These are phyloP conservation scores for Aureobasidium pullulans DNA, from an alignment of 2,329 filamentous ascomycete species.

Conservation along the genomic window DNA sequence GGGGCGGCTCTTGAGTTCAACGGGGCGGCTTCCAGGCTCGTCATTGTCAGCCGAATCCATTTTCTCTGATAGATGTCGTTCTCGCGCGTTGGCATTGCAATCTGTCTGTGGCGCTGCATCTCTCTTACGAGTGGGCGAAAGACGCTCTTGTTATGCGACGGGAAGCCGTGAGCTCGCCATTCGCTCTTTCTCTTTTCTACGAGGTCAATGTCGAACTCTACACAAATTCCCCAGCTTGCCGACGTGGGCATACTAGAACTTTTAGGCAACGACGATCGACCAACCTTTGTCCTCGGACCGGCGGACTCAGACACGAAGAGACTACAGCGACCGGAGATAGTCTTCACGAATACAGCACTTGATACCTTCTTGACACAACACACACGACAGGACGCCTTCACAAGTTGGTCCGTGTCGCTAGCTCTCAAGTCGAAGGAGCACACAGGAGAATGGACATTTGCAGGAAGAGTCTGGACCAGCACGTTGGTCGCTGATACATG, in stretches of 20 bases:
- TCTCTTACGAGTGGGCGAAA: neutral
- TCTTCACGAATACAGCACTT: conserved; percentile 5
- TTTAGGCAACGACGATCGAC: conserved; percentile 9
- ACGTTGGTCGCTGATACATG: neutral
- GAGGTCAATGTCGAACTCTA: neutral
- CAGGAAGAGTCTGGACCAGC: conserved; percentile 9
- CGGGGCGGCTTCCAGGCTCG: neutral
- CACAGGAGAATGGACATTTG: neutral
- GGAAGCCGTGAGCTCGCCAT: neutral
- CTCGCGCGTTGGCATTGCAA: neutral
- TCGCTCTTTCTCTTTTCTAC: neutral
- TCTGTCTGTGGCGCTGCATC: neutral
- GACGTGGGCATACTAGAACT: conserved; percentile 14
- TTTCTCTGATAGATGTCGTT: neutral
- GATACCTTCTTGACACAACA: neutral
- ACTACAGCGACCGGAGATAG: neutral
- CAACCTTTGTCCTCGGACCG: conserved; percentile 9
- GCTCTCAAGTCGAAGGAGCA: neutral
- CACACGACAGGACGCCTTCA: neutral
- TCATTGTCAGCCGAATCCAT: neutral
- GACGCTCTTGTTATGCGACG: neutral
- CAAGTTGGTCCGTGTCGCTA: neutral
- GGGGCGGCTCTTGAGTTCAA: neutral
- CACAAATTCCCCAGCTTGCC: neutral
- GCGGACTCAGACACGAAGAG: neutral